These are phyloP conservation scores for Leptographium flavum DNA, from an alignment of 2,329 filamentous ascomycete species.

Conservation along the genomic window DNA sequence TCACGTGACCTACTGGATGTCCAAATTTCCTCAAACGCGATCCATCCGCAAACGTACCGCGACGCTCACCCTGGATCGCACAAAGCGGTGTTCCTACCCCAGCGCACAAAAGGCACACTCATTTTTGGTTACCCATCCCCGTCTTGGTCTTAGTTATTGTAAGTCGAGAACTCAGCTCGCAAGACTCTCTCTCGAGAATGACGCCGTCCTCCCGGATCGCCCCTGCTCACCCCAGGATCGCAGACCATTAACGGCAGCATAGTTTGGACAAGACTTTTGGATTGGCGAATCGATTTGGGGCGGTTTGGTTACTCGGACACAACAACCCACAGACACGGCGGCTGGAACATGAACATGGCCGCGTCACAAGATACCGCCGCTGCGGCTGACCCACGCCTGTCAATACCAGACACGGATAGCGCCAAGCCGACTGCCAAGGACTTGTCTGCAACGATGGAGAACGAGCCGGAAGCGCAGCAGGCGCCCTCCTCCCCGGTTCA, in stretches of 20 bases:
- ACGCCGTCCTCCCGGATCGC: neutral
- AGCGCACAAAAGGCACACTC: neutral
- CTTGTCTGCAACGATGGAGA: too few relatives aligned
- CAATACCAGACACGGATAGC: neutral
- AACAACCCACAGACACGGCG: neutral
- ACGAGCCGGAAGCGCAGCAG: neutral
- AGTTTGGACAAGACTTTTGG: neutral
- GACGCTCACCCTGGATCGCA: too few relatives aligned
- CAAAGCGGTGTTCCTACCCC: too few relatives aligned
- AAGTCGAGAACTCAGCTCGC: slow-evolving; percentile 3
- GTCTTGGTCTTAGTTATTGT: neutral
- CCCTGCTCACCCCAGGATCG: neutral
- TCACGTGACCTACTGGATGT: too few relatives aligned
- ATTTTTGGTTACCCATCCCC: neutral
- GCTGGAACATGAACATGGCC: neutral
- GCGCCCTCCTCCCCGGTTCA: too few relatives aligned
- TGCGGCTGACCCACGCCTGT: neutral
- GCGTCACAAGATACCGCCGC: neutral
- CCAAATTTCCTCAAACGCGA: too few relatives aligned
- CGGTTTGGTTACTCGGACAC: too few relatives aligned
- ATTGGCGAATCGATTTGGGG: too few relatives aligned
- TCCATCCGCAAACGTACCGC: too few relatives aligned
- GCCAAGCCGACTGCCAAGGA: neutral
- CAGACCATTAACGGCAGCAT: slow-evolving; percentile 2
- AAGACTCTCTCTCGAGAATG: neutral